Evolutionary conservation across 2,329 filamentous ascomycete species (phyloP).

Genomic region (Colletotrichum lini): DNA sequence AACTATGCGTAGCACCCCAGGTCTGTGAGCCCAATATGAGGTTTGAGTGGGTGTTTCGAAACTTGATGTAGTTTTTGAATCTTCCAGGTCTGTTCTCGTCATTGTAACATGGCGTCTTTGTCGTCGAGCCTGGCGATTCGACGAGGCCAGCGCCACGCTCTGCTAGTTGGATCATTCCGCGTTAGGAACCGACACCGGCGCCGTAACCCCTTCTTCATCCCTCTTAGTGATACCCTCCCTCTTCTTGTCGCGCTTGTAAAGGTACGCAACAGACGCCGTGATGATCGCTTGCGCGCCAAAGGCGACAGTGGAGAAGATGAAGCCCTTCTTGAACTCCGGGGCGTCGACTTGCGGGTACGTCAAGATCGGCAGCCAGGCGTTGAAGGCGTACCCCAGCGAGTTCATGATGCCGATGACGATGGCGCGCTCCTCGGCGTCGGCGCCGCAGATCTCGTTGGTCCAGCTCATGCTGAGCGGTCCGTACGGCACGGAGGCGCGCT

Average conservation of each 20-base stretch:
- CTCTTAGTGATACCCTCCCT: conserved; percentile 5
- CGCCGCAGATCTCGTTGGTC: conserved; percentile 39
- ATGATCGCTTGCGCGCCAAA: conserved; percentile 30
- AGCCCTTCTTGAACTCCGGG: conserved; percentile 60
- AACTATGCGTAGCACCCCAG: no score
- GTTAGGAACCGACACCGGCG: neutral
- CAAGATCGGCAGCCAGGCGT: conserved; percentile 70
- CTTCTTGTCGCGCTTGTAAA: conserved; percentile 31
- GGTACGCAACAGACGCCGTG: conserved; percentile 22
- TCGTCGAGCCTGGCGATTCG: neutral
- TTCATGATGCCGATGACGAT: conserved; percentile 41
- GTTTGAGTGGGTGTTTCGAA: no score
- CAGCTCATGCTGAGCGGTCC: conserved; percentile 38
- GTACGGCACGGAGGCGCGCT: conserved; percentile 36
- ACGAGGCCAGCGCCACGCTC: neutral
- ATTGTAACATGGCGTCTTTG: no score
- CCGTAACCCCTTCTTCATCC: conserved; percentile 18
- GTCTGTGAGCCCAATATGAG: no score
- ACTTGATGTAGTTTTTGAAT: no score
- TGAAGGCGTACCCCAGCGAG: conserved; percentile 56
- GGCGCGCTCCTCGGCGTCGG: conserved; percentile 34
- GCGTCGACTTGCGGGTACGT: conserved; percentile 63
- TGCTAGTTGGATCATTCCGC: neutral
- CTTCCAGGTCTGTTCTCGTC: neutral
- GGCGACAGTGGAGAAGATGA: conserved; percentile 49